These are phyloP conservation scores for Tolypocladium album DNA, from an alignment of 2,329 filamentous ascomycete genomes.

Conservation along the genomic window DNA sequence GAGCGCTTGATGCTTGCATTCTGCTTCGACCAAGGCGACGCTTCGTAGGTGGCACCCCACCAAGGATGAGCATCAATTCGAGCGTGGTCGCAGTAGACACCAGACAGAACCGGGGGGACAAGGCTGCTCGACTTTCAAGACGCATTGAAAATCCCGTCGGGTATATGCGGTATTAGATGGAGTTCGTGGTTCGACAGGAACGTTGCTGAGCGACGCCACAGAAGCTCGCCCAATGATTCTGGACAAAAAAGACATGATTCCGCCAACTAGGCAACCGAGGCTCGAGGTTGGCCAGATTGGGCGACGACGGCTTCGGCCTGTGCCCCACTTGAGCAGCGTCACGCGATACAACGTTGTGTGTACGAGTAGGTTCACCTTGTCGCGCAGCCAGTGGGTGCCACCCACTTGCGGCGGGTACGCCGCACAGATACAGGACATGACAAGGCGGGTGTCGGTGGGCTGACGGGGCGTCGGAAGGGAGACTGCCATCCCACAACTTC, in stretches of 20 bases:
- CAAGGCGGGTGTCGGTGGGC: not conserved
- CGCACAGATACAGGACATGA: no score
- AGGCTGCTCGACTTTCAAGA: no score
- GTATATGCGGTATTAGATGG: not conserved
- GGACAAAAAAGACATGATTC: no score
- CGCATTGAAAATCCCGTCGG: not conserved
- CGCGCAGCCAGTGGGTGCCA: not conserved
- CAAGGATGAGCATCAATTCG: not conserved
- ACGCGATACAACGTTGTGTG: not conserved
- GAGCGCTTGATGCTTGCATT: not conserved
- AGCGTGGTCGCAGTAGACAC: not conserved
- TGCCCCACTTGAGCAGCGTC: not conserved
- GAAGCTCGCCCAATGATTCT: not conserved
- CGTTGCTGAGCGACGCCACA: not conserved
- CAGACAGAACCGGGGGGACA: not conserved
- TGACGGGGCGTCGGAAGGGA: not conserved
- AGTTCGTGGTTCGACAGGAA: not conserved
- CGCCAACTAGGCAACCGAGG: not conserved
- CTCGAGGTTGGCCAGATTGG: not conserved
- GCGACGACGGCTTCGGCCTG: not conserved
- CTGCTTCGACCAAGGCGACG: not conserved
- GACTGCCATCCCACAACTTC: no score
- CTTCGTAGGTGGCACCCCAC: not conserved
- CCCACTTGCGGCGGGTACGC: no score
- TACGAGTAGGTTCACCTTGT: no score